Conservation (phyloP, 495 filamentous ascomycete genomes). For the Lindgomyces ingoldianus region DNA sequence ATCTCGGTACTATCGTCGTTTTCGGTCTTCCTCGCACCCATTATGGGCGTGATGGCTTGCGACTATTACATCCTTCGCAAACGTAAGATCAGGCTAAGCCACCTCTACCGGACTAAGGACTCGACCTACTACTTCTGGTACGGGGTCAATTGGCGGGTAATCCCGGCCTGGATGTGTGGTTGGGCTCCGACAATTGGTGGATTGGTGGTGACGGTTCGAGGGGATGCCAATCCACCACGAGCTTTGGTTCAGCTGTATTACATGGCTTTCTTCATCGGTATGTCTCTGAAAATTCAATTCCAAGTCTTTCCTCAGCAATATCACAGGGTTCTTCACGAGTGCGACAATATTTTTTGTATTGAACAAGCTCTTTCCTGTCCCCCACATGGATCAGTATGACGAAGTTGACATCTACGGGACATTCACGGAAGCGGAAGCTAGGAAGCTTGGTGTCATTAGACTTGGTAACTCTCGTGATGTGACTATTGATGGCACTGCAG, state of each 20-base stretch:
- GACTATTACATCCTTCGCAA: constrained; percentile 45
- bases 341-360: constrained; percentile 37
- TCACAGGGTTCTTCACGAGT: constrained; percentile 44
- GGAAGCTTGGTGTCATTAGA: constrained; percentile 37
- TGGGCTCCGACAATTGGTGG: constrained; percentile 45
- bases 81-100: constrained; percentile 40
- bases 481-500: not conserved
- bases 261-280: constrained; percentile 47
- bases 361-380: constrained; percentile 42
- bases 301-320: not conserved
- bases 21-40: constrained; percentile 53
- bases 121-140: constrained; percentile 46
- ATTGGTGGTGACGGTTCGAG: constrained; percentile 38
- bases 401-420: constrained; percentile 43
- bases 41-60: constrained; percentile 47
- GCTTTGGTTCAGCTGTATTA: constrained; percentile 42
- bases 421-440: constrained; percentile 43
- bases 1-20: constrained; percentile 54
- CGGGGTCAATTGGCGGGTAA: constrained; percentile 44
- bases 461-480: constrained; percentile 15
- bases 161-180: constrained; percentile 44
- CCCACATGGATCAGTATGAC: constrained; percentile 37
- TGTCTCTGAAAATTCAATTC: not conserved
- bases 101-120: constrained; percentile 38
- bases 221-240: constrained; percentile 35